A percentile compares a stretch with the other conserved stretches of the same genome.
Evolutionary conservation across 2,329 filamentous ascomycete genomes (phyloP).

Genomic region (Neoscytalidium dimidiatum): DNA sequence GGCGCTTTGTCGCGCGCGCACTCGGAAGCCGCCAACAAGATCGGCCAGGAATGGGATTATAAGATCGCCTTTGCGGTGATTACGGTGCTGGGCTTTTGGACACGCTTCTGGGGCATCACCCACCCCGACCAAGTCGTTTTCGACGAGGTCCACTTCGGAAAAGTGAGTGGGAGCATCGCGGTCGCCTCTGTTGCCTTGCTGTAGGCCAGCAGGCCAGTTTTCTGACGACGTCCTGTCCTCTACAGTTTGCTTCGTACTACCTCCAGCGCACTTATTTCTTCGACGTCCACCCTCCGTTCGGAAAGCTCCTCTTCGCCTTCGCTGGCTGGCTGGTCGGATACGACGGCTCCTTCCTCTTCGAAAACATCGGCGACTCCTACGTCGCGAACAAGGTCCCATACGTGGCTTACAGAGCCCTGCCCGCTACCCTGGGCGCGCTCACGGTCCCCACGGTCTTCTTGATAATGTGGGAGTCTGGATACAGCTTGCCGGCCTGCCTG

Average conservation of each 20-base stretch:
- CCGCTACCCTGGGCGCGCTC: constrained; percentile 85
- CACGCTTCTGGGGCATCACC: constrained; percentile 93
- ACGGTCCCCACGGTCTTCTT: constrained; percentile 93
- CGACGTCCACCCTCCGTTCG: constrained; percentile 97
- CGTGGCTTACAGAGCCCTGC: constrained; percentile 91
- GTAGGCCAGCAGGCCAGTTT: no score
- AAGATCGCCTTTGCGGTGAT: constrained; percentile 75
- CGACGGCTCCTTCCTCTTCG: constrained; percentile 95
- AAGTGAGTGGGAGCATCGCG: constrained; percentile 62
- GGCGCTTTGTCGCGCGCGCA: constrained; percentile 35
- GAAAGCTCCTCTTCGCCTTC: constrained; percentile 94
- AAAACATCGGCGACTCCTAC: constrained; percentile 99
- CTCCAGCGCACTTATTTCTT: constrained; percentile 98
- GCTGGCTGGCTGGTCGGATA: constrained; percentile 98
- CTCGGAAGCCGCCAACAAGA: constrained; percentile 33
- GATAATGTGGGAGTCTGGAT: constrained; percentile 99
- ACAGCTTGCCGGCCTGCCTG: constrained; percentile 89
- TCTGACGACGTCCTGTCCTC: constrained; percentile 13
- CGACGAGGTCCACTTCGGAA: constrained; percentile 98
- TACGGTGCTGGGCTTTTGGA: constrained; percentile 82
- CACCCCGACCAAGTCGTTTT: constrained; percentile 98
- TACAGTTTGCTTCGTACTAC: constrained; percentile 67
- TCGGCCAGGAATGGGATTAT: constrained; percentile 76
- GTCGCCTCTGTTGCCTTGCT: background rate
- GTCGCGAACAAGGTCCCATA: constrained; percentile 96